phyloP scores from a whole-genome alignment of 2,329 filamentous ascomycete species.

The Arachnopeziza araneosa region DNA sequence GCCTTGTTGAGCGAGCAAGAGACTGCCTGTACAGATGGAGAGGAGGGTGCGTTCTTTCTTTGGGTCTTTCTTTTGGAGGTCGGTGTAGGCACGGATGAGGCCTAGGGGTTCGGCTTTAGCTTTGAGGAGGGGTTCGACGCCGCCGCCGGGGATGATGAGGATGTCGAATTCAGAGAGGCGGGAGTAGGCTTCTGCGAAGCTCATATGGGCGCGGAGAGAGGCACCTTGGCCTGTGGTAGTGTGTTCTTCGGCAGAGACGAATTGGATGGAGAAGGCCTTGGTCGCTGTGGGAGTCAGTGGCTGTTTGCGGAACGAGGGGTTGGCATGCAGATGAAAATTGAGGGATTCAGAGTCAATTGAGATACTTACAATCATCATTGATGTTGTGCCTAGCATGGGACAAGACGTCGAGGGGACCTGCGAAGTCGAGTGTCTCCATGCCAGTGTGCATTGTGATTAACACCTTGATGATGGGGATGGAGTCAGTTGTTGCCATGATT shows the following conservation, averaged over 20 bases:
- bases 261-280: constrained; percentile 24
- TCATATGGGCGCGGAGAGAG: constrained; percentile 67
- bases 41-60: constrained; percentile 75
- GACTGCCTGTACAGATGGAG: constrained; percentile 72
- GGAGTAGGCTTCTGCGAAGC: constrained; percentile 72
- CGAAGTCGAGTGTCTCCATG: constrained; percentile 52
- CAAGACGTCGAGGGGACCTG: constrained; percentile 54
- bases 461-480: constrained; percentile 45
- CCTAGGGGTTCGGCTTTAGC: constrained; percentile 62
- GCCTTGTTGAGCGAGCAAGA: constrained; percentile 71
- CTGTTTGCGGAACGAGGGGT: neutral
- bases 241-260: constrained; percentile 42
- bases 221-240: constrained; percentile 57
- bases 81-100: constrained; percentile 70
- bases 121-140: constrained; percentile 56
- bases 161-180: constrained; percentile 59
- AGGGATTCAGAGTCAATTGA: neutral
- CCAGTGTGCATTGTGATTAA: constrained; percentile 50
- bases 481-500: constrained; percentile 29
- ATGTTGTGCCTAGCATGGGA: constrained; percentile 46
- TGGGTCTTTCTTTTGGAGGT: constrained; percentile 75
- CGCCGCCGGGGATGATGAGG: constrained; percentile 70
- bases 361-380: constrained; percentile 43
- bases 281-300: constrained; percentile 18
- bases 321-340: neutral